Evolutionary conservation across 148 eudicot genomes (phyloP).

Genomic region (Rhododendron simsii): DNA sequence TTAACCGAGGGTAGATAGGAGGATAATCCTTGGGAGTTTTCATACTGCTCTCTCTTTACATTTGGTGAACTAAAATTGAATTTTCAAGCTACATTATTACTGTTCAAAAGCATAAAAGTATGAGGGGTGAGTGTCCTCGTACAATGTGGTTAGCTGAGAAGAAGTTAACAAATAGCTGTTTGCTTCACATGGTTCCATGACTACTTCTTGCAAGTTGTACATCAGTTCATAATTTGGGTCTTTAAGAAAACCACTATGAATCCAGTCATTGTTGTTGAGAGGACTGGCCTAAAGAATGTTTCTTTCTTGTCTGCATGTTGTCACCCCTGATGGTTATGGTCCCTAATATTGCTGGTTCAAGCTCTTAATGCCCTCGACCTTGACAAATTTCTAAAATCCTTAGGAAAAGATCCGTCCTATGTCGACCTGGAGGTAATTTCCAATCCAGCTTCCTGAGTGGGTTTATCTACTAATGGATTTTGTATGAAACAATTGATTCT

Average conservation of each 20-base stretch:
- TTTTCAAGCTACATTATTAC: not conserved
- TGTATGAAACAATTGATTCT: not conserved
- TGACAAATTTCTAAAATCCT: constrained; percentile 73
- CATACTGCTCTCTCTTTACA: not conserved
- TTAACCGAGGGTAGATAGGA: not conserved
- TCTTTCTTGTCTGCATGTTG: not conserved
- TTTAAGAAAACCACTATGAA: not conserved
- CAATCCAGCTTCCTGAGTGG: not conserved
- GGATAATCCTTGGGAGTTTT: not conserved
- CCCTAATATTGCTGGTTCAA: constrained; percentile 20
- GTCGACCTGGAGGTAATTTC: constrained; percentile 78
- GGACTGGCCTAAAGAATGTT: not conserved
- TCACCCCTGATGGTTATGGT: not conserved
- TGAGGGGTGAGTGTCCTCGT: not conserved
- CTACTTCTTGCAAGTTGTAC: constrained; percentile 4
- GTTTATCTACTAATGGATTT: not conserved
- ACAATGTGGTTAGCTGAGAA: not conserved
- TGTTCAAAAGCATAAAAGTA: not conserved
- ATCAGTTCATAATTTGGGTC: constrained; percentile 15
- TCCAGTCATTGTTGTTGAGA: not conserved
- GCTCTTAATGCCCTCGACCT: constrained; percentile 58
- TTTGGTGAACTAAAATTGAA: not conserved
- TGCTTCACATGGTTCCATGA: not conserved
- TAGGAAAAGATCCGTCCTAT: constrained; percentile 65
- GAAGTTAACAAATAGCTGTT: not conserved